Base-by-base conservation (phyloP, 2,329 filamentous ascomycete genomes). In the Balansia obtecta region DNA sequence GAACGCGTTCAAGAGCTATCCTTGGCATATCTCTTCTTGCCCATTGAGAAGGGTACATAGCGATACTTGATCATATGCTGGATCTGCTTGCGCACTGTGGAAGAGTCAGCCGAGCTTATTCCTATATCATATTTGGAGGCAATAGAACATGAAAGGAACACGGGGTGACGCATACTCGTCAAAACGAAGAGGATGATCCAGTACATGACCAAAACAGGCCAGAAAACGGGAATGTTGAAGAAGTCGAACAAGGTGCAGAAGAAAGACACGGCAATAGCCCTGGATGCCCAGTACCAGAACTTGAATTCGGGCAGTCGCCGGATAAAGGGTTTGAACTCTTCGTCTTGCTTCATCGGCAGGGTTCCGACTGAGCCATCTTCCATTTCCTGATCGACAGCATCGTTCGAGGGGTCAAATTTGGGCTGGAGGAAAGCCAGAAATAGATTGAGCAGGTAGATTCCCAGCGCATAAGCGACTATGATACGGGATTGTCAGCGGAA, bases 41-140 rank as follows among this genome's bases (percentile, higher is more conserved):
- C 90, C 57, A 95, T 82, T 40, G 87, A 84, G 73, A 96, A 95
- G 40, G 90, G 89, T 32, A 95, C 89, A 66, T 95, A 98, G 71
- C 91, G 88, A 75, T 97, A 98, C 76, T 97, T 98, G 79, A 98
- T 91, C 93, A 98, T 98, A 73, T 97, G 93, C 74, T 98, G 93
- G 61, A 98, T 98, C 73, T 98, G 93, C 76, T 93, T 88, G 70
- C 93, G 83, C 93, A 98, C 89, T 95, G 60, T 20, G n/a, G 42
- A 22, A 37, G 8, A 52, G 55, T 46, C 6, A 52, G 20, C 30
- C 33, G 8, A 9, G n/a, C 22, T 11, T 18, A 50, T 34, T 47
- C 27, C 27, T 27, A 8, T 7, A 7, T 27, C 27, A 7, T 8
- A 6, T 7, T 27, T 33, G 40, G 4, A 42, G 45, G 18, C 20